Evolutionary conservation across 257 asterid species (phyloP), one percentile per base, ranked within the genome.

Genomic region (Lantana camara): DNA sequence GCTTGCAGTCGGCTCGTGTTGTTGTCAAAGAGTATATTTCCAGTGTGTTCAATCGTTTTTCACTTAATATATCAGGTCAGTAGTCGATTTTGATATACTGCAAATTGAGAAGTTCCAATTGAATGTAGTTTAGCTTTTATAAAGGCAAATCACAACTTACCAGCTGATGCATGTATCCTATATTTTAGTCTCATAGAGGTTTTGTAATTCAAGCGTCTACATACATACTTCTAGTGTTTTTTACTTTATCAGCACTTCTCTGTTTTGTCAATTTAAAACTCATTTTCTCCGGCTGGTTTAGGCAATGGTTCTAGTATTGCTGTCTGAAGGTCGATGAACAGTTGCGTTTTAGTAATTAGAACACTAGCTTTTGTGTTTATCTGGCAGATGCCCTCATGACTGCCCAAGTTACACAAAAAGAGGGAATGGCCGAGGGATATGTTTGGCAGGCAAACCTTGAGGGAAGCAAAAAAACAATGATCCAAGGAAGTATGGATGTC

Each of bases 401-500:
- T 60, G 77, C 76, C 72, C 86, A 82, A 19, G 68, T 63, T 72
- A 60, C 76, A 58, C 82, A 80, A 49, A 83, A 81, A 67, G 88
- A 87, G 63, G 97, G 83, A 66, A 70, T 49, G 51, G 90, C 66
- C 30, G 83, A 77, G 78, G 84, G 64, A 64, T 23, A 60, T 77
- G 52, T 84, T 24, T 76, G 88, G 79, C 88, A 81, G 76, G 79
- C 83, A 64, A 86, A 78, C 63, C 80, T 94, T 65, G 97, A 90
- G 71, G 85, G 89, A 61, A 83, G 97, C 83, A 90, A 83, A 71
- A 86, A 66, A 67, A 88, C 95, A 11, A 80, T 94, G 62, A 66
- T 79, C 60, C 93, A 88, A 69, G 99, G 99, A 77, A 84, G 96
- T 61, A 68, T 76, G 83, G 82, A 81, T 77, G 80, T 72, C 70